These are phyloP conservation scores for Digitaria exilis DNA, from an alignment of 202 grass and related monocot genomes.

Conservation along the genomic window DNA sequence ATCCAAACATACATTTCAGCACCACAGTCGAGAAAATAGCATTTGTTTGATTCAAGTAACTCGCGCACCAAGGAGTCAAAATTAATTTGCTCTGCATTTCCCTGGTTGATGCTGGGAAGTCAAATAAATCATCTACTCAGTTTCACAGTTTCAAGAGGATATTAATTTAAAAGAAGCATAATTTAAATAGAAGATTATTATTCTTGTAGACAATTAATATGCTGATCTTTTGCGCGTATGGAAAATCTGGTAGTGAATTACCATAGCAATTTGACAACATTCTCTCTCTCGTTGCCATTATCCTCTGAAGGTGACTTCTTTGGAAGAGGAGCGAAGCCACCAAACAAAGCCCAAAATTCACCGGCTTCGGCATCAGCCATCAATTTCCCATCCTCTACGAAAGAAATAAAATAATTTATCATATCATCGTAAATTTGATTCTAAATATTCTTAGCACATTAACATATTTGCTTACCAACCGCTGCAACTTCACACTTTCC, in stretches of 20 bases:
- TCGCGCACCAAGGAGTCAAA: conserved; percentile 67
- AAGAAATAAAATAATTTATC: conserved; percentile 21
- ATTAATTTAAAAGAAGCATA: conserved; percentile 15
- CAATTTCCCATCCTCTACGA: conserved; percentile 88
- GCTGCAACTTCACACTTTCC: conserved; percentile 82
- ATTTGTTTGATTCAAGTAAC: conserved; percentile 88
- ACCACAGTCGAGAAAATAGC: conserved; percentile 76
- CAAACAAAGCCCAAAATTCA: conserved; percentile 99
- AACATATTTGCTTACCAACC: conserved; percentile 66
- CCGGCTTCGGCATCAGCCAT: conserved; percentile 96
- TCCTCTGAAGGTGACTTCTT: conserved; percentile 63
- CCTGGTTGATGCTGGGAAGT: conserved; percentile 66
- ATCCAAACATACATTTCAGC: conserved; percentile 84
- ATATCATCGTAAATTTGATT: background rate
- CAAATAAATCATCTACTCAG: conserved; percentile 23
- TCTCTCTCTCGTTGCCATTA: conserved; percentile 43
- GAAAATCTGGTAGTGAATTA: conserved; percentile 42
- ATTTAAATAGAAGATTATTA: conserved; percentile 31
- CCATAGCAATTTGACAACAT: conserved; percentile 66
- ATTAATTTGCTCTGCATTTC: conserved; percentile 57
- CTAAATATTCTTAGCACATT: background rate
- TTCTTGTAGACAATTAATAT: background rate
- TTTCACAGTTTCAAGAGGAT: conserved; percentile 32
- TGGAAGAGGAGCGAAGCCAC: conserved; percentile 96
- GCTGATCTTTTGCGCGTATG: background rate